Evolutionary conservation across 139 green algal species (phyloP), one percentile per base, ranked within the genome.

Genomic region (Diplosphaera chodatii): DNA sequence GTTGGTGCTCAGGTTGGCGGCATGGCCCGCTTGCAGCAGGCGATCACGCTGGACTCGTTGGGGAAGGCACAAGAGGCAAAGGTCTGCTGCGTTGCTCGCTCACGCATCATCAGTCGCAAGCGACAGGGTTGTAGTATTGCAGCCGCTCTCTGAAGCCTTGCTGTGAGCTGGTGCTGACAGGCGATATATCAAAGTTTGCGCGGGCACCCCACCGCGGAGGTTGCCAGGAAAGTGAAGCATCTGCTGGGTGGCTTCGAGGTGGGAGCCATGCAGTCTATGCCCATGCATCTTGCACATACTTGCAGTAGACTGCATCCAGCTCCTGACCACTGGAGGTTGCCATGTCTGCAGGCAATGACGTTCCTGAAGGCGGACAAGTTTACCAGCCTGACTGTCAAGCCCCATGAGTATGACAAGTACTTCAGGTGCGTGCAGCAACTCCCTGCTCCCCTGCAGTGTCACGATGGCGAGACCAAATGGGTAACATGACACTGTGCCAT

Each of bases 1-100:
- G n/a, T n/a, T n/a, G n/a, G n/a, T n/a, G n/a, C n/a, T n/a, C 30
- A 48, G 64, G 4, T 91, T 40, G 91, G 94, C 30, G 91, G 91
- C 8, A 40, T 85, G 55, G 89, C 83, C 0, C 74, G 73, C 0
- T 78, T 97, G 55, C 84, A 93, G 74, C 72, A 88, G 32, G 91
- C 92, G 5, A 84, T 97, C 37, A 93, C 87, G 70, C 78, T 97
- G 31, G 91, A 97, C 80, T 93, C 86, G 0, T 66, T 96, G 33
- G 88, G 48, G 13, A 59, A 59, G 16, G 8, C 48, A 18, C 48
- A 59, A 18, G 48, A 59, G 48, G 48, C 48, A 10, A 59, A 59
- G 48, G 48, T 59, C n/a, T n/a, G n/a, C n/a, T n/a, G n/a, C n/a
- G n/a, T n/a, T n/a, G n/a, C n/a, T n/a, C n/a, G n/a, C n/a, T n/a